A percentile compares a stretch with the other conserved stretches of the same genome.
phyloP scores from a whole-genome alignment of 1,284 basidiomycete species.

The Fomitopsis betulina region DNA sequence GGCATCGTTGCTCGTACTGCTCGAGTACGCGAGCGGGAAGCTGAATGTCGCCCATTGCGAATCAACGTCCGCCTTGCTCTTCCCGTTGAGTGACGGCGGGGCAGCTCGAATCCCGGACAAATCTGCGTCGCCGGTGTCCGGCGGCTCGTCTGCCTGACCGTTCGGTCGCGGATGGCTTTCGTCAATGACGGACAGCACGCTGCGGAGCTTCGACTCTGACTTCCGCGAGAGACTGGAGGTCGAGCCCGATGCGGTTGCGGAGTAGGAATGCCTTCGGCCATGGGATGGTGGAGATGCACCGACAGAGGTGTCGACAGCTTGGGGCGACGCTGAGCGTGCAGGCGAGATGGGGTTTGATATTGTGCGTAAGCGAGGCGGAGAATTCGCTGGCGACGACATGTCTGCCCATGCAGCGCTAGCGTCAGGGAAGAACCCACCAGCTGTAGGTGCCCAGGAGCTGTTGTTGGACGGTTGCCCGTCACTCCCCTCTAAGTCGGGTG shows the following conservation, averaged over 20 bases:
- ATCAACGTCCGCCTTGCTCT: conserved; percentile 3
- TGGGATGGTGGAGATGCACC: conserved; percentile 38
- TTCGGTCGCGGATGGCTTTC: conserved; percentile 40
- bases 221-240: conserved; percentile 41
- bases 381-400: conserved; percentile 30
- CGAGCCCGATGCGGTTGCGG: conserved; percentile 31
- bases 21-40: conserved; percentile 30
- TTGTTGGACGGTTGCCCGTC: conserved; percentile 22
- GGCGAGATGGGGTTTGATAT: conserved; percentile 37
- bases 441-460: conserved; percentile 25
- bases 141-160: conserved; percentile 18
- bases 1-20: conserved; percentile 31
- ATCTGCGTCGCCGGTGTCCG: conserved; percentile 11
- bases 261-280: conserved; percentile 46
- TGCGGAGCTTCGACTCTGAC: conserved; percentile 65
- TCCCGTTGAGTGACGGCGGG: conserved; percentile 3
- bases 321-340: conserved; percentile 33
- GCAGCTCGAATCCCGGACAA: not conserved
- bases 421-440: conserved; percentile 27
- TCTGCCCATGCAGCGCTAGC: conserved; percentile 32
- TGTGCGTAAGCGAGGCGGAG: conserved; percentile 20
- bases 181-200: conserved; percentile 59
- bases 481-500: conserved; percentile 36
- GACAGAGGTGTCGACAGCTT: conserved; percentile 38
- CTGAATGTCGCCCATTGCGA: conserved; percentile 29